A percentile compares a stretch with the other conserved stretches of the same genome.
phyloP scores from a whole-genome alignment of 2,329 filamentous ascomycete genomes.

The Aspergillus fijiensis region DNA sequence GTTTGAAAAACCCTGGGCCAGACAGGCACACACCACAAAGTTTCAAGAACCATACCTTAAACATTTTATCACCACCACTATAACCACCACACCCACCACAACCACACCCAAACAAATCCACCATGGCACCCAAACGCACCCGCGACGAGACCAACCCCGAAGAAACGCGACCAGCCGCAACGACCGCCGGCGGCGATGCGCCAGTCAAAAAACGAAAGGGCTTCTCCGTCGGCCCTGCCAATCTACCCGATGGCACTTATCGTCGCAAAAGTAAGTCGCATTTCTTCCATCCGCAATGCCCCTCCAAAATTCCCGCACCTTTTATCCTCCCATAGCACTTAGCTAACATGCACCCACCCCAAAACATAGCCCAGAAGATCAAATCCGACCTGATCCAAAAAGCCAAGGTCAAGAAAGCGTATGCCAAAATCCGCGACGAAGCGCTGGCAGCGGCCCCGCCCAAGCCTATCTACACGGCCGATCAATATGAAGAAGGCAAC shows the following conservation, averaged over 20 bases:
- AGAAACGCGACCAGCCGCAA: slow-evolving; percentile 46
- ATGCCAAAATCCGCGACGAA: slow-evolving; percentile 77
- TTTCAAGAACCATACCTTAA: not conserved
- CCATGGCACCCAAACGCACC: slow-evolving; percentile 62
- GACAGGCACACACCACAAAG: not conserved
- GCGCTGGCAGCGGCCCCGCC: slow-evolving; percentile 43
- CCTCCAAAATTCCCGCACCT: not conserved
- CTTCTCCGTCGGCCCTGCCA: slow-evolving; percentile 83
- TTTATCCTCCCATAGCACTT: not conserved
- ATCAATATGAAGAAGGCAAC: slow-evolving; percentile 26
- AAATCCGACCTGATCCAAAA: slow-evolving; percentile 87
- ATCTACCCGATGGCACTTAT: slow-evolving; percentile 87
- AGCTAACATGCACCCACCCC: slow-evolving; percentile 1
- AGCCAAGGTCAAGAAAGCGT: slow-evolving; percentile 89
- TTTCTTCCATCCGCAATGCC: not conserved
- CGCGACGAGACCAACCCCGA: slow-evolving; percentile 45
- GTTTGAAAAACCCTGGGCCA: not conserved
- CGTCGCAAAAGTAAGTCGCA: slow-evolving; percentile 65
- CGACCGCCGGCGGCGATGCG: slow-evolving; percentile 25
- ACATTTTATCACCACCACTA: too few relatives aligned
- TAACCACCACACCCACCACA: not conserved
- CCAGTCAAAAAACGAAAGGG: slow-evolving; percentile 62
- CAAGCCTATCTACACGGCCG: slow-evolving; percentile 36
- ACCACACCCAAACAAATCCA: slow-evolving; percentile 8
- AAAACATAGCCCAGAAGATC: slow-evolving; percentile 71